These are phyloP conservation scores for Vitis vinifera DNA, from an alignment of 164 flowering plant species.

Conservation along the genomic window DNA sequence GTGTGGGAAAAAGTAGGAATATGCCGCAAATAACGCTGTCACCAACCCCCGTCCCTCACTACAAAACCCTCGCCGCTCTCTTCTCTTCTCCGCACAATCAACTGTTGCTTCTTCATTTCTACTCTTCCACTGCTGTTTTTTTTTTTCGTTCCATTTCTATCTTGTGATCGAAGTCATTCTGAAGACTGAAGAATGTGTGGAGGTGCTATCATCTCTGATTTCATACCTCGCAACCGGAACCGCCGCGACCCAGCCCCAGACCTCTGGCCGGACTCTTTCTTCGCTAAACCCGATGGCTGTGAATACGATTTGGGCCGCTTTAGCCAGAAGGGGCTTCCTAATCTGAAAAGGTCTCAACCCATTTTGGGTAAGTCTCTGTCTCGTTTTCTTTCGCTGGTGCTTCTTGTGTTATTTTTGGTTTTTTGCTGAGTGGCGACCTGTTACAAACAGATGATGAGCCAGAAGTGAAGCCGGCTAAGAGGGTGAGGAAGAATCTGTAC, in stretches of 20 bases:
- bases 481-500: constrained; percentile 80
- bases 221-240: constrained; percentile 38
- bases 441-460: constrained; percentile 29
- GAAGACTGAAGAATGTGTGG: constrained; percentile 56
- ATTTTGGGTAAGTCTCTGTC: constrained; percentile 27
- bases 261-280: constrained; percentile 44
- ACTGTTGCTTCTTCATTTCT: no score
- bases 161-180: no score
- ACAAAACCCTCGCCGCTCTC: no score
- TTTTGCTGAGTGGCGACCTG: constrained; percentile 5
- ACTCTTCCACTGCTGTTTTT: no score
- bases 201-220: constrained; percentile 49
- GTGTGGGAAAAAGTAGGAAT: no score
- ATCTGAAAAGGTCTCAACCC: constrained; percentile 22
- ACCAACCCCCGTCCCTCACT: no score
- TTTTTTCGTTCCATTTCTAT: no score
- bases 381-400: neutral
- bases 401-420: neutral
- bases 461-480: constrained; percentile 29
- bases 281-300: constrained; percentile 4
- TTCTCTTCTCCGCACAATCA: no score
- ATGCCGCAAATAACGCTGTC: no score
- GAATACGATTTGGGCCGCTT: constrained; percentile 11
- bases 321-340: neutral
- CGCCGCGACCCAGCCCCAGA: constrained; percentile 37